phyloP scores from a whole-genome alignment of 2,329 filamentous ascomycete species.

The Scytalidium lignicola region DNA sequence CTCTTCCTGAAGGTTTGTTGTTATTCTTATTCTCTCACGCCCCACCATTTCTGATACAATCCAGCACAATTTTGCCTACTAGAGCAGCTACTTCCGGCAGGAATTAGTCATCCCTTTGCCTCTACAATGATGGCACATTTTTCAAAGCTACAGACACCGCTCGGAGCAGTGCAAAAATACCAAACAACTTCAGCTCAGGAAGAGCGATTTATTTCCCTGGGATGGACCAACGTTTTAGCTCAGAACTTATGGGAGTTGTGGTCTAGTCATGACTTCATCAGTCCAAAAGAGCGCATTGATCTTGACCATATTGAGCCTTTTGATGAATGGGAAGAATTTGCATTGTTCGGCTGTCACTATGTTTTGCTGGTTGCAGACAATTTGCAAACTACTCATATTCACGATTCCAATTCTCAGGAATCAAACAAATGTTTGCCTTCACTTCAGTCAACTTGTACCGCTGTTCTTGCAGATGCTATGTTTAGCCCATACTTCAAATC shows the following conservation, averaged over 20 bases:
- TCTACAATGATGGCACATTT: conserved; percentile 82
- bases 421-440: neutral
- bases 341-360: conserved; percentile 79
- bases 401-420: neutral
- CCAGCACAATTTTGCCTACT: conserved; percentile 77
- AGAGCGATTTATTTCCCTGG: conserved; percentile 60
- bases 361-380: conserved; percentile 62
- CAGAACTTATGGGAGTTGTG: conserved; percentile 80
- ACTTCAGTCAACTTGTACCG: neutral
- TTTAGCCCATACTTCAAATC: conserved; percentile 27
- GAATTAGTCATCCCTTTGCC: conserved; percentile 75
- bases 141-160: conserved; percentile 69
- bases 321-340: conserved; percentile 95
- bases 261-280: conserved; percentile 64
- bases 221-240: conserved; percentile 60
- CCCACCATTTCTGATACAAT: conserved; percentile 14
- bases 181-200: conserved; percentile 61
- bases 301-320: conserved; percentile 76
- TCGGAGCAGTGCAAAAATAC: conserved; percentile 70
- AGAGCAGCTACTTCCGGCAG: conserved; percentile 80
- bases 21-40: neutral
- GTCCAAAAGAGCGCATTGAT: conserved; percentile 48
- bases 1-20: conserved; percentile 57
- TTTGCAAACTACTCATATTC: neutral
- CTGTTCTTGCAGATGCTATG: neutral